These are phyloP conservation scores for Nakaseomyces kungkrabaensis DNA, from an alignment of 1,139 yeast species.

Conservation along the genomic window DNA sequence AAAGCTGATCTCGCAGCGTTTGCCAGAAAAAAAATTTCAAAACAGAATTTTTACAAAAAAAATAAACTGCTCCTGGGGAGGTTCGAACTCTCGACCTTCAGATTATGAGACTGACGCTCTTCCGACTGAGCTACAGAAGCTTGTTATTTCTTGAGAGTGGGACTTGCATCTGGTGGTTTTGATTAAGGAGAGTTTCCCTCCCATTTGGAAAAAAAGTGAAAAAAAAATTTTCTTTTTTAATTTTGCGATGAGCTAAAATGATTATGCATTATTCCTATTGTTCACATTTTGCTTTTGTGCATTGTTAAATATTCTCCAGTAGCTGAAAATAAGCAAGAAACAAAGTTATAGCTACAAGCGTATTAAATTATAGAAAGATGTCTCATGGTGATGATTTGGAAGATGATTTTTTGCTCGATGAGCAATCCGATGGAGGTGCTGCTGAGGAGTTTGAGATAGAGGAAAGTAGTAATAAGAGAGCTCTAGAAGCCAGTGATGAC, in stretches of 20 bases:
- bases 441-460: conserved; percentile 4
- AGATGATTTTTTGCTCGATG: conserved; percentile 2
- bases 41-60: background rate
- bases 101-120: conserved; percentile 38
- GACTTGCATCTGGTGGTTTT: background rate
- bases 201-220: background rate
- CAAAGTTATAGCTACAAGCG: too few species aligned
- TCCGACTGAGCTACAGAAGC: conserved; percentile 38
- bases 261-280: background rate
- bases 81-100: conserved; percentile 39
- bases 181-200: background rate
- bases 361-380: background rate
- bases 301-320: too few species aligned
- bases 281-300: too few species aligned
- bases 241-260: background rate
- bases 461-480: conserved; percentile 8
- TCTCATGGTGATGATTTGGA: background rate
- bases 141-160: background rate
- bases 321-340: background rate
- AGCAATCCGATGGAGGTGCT: conserved; percentile 3
- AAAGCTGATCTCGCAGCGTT: too few species aligned
- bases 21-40: too few species aligned
- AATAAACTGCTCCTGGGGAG: conserved; percentile 42
- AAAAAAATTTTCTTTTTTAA: background rate
- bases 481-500: background rate